Percentiles rank a stretch among this genome's conserved stretches.
phyloP scores from a whole-genome alignment of 257 asterid species.

The Lycium ferocissimum region DNA sequence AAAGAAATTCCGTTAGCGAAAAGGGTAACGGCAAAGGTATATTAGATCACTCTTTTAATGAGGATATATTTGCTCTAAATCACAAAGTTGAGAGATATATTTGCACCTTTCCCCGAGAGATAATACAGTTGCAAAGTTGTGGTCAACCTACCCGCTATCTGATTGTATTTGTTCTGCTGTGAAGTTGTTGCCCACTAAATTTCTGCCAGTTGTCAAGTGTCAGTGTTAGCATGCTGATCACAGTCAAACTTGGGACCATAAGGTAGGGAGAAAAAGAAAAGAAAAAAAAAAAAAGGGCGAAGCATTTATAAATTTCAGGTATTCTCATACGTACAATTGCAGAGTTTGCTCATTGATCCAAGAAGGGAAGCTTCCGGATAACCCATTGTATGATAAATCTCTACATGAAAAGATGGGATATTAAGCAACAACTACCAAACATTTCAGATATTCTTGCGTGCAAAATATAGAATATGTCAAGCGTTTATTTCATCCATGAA shows the following conservation, averaged over 20 bases:
- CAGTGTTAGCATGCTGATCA: neutral
- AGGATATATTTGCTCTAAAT: too few species aligned
- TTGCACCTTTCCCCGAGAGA: neutral
- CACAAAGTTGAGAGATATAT: too few species aligned
- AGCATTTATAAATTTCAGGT: neutral
- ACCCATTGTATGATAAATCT: slow-evolving; percentile 73
- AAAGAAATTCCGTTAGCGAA: too few species aligned
- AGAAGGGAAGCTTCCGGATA: slow-evolving; percentile 80
- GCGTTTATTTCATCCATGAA: neutral
- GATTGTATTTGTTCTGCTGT: slow-evolving; percentile 45
- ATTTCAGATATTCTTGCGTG: neutral
- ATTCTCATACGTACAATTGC: slow-evolving; percentile 57
- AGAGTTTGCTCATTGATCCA: slow-evolving; percentile 56
- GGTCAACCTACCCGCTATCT: slow-evolving; percentile 52
- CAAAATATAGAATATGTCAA: neutral
- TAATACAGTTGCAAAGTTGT: neutral
- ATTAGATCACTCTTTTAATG: too few species aligned
- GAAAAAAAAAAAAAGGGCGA: neutral
- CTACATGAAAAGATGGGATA: slow-evolving; percentile 40
- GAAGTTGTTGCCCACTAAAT: slow-evolving; percentile 80
- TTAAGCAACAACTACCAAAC: neutral
- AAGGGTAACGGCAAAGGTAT: too few species aligned
- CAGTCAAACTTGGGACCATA: neutral
- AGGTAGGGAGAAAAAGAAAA: too few species aligned
- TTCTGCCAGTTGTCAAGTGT: slow-evolving; percentile 43